These are phyloP conservation scores for Sphagnum contortum DNA, from an alignment of 225 moss, liverwort and hornwort species.

Conservation along the genomic window DNA sequence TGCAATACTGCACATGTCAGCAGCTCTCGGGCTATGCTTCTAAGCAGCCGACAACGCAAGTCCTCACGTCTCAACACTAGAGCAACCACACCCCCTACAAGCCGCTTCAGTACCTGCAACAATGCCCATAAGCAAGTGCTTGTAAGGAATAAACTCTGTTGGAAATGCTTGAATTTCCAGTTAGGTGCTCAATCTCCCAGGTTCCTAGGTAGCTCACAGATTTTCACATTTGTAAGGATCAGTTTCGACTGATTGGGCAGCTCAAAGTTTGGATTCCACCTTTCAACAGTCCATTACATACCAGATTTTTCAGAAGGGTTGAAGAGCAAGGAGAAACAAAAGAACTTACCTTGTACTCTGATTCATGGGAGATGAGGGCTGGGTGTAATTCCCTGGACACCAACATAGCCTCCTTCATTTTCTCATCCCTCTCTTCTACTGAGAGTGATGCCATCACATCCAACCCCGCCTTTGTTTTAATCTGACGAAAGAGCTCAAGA, in stretches of 20 bases:
- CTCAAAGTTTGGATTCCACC: too few species aligned
- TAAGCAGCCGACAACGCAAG: constrained; percentile 40
- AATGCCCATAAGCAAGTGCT: too few species aligned
- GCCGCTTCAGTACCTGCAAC: constrained; percentile 41
- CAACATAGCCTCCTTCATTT: constrained; percentile 37
- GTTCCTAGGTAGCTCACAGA: too few species aligned
- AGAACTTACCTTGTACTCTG: constrained; percentile 39
- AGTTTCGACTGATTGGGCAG: too few species aligned
- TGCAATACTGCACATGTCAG: constrained; percentile 57
- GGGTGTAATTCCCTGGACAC: constrained; percentile 40
- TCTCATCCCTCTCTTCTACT: constrained; percentile 45
- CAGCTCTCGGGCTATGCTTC: constrained; percentile 51
- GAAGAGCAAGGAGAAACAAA: too few species aligned
- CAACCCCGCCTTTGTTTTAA: constrained; percentile 37
- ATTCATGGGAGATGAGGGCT: constrained; percentile 43
- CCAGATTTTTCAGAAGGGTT: too few species aligned
- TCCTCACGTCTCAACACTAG: constrained; percentile 55
- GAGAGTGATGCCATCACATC: constrained; percentile 33
- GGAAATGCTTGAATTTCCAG: too few species aligned
- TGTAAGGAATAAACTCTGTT: too few species aligned
- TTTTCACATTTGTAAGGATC: too few species aligned
- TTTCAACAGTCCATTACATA: too few species aligned
- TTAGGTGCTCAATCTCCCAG: too few species aligned
- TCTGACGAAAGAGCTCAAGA: constrained; percentile 43
- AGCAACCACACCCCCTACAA: constrained; percentile 49